These are phyloP conservation scores for Diversispora epigaea DNA, from an alignment of 192 early-diverging fungal species.

Conservation along the genomic window DNA sequence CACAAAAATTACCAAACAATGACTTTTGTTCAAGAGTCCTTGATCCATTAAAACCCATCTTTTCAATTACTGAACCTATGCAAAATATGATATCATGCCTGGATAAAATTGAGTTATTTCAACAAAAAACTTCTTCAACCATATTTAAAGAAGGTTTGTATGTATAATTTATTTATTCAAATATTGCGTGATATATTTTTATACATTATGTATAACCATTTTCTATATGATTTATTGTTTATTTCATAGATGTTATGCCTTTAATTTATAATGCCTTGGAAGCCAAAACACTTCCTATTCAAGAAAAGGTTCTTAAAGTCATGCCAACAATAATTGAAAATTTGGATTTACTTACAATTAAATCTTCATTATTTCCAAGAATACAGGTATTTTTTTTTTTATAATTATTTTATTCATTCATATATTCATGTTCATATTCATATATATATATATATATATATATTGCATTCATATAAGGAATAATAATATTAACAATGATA, in stretches of 20 bases:
- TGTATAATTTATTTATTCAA: background rate
- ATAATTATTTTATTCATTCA: background rate
- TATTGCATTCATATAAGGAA: no score
- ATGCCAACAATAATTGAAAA: constrained; percentile 55
- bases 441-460: background rate
- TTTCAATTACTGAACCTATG: constrained; percentile 61
- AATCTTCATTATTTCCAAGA: constrained; percentile 66
- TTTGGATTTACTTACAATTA: constrained; percentile 64
- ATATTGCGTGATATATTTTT: background rate
- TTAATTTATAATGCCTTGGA: constrained; percentile 68
- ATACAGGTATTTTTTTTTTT: constrained; percentile 49
- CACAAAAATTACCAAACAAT: constrained; percentile 53
- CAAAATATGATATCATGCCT: constrained; percentile 68
- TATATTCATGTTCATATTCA: background rate
- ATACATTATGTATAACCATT: background rate
- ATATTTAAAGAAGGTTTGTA: constrained; percentile 61
- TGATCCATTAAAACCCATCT: constrained; percentile 62
- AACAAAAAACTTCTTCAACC: constrained; percentile 58
- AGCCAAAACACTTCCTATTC: constrained; percentile 51
- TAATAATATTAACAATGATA: no score
- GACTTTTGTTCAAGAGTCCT: constrained; percentile 67
- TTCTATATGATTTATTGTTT: no score
- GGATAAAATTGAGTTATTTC: constrained; percentile 63
- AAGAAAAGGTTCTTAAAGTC: constrained; percentile 66
- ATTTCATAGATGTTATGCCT: constrained; percentile 64